These are phyloP conservation scores for Clonostachys rhizophaga DNA, from an alignment of 2,329 filamentous ascomycete genomes.

Conservation along the genomic window DNA sequence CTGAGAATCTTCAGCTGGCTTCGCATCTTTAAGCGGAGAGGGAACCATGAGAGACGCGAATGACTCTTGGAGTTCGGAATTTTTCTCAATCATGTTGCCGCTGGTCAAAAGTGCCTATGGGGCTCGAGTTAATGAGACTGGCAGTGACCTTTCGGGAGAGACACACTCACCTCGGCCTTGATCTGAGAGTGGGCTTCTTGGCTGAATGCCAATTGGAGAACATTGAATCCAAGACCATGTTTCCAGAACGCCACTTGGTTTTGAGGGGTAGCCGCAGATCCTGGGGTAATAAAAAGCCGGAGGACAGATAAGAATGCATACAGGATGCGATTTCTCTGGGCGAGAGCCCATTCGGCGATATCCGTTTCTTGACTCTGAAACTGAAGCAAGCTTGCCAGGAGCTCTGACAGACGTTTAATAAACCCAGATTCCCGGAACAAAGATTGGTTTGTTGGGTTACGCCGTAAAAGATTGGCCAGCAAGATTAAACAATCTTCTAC, in stretches of 20 bases:
- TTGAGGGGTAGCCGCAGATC: slow-evolving; percentile 73
- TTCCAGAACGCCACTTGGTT: slow-evolving; percentile 88
- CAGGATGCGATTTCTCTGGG: slow-evolving; percentile 81
- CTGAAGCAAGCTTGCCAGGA: slow-evolving; percentile 59
- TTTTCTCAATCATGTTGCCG: slow-evolving; percentile 83
- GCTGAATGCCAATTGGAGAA: slow-evolving; percentile 79
- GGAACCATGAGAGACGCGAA: slow-evolving; percentile 85
- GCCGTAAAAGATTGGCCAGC: slow-evolving; percentile 79
- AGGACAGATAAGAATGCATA: slow-evolving; percentile 87
- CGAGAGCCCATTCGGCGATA: slow-evolving; percentile 69
- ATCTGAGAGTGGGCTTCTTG: slow-evolving; percentile 69
- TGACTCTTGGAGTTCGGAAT: slow-evolving; percentile 73
- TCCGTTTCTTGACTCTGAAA: slow-evolving; percentile 48
- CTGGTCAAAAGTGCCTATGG: slow-evolving; percentile 73
- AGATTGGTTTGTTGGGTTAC: slow-evolving; percentile 89
- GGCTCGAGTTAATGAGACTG: slow-evolving; percentile 2
- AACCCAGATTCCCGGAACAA: slow-evolving; percentile 89
- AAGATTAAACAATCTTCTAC: slow-evolving; percentile 93
- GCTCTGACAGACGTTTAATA: slow-evolving; percentile 63
- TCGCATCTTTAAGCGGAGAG: slow-evolving; percentile 40
- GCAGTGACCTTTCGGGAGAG: slow-evolving; percentile 1
- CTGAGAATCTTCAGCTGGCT: slow-evolving; percentile 35
- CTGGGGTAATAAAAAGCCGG: slow-evolving; percentile 76
- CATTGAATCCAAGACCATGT: slow-evolving; percentile 71
- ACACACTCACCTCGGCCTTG: slow-evolving; percentile 64